Percentiles rank a stretch among this genome's conserved stretches.
Conservation (phyloP, 2,329 filamentous ascomycete species). For the Cladosporium sp. region DNA sequence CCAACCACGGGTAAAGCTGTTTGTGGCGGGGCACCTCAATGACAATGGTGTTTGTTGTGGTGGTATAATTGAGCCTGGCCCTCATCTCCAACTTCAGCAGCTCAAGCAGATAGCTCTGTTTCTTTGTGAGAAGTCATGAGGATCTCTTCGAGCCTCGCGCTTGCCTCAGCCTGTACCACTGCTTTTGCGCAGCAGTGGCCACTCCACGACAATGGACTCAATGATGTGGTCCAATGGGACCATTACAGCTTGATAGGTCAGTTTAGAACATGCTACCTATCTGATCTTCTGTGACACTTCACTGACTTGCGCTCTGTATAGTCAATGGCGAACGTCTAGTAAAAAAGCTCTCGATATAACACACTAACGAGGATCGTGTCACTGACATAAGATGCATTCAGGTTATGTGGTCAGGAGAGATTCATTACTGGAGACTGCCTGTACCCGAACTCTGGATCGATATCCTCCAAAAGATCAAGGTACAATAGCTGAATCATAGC, state of each 20-base stretch:
- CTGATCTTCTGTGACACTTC: neutral
- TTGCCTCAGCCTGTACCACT: slow-evolving; percentile 5
- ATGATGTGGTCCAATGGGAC: slow-evolving; percentile 43
- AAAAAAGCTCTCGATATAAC: neutral
- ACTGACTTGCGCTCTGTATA: neutral
- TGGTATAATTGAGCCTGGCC: neutral
- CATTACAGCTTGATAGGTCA: slow-evolving; percentile 60
- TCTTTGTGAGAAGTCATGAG: neutral
- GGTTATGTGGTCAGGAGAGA: slow-evolving; percentile 67
- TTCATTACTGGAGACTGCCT: slow-evolving; percentile 68
- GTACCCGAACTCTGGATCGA: slow-evolving; percentile 67
- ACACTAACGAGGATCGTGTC: neutral
- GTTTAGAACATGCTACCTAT: neutral
- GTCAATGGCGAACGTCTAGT: slow-evolving; percentile 62
- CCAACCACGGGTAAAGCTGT: neutral
- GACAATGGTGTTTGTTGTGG: neutral
- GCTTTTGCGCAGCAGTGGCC: slow-evolving; percentile 43
- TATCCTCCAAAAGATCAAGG: slow-evolving; percentile 79
- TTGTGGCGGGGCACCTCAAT: neutral
- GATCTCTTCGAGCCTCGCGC: neutral
- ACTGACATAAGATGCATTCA: neutral
- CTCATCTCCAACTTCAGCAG: neutral
- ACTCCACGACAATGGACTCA: slow-evolving; percentile 51
- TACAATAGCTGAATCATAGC: neutral
- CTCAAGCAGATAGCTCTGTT: neutral